phyloP scores from a whole-genome alignment of 208 protist genomes.

The Wallacemonas sp. region DNA sequence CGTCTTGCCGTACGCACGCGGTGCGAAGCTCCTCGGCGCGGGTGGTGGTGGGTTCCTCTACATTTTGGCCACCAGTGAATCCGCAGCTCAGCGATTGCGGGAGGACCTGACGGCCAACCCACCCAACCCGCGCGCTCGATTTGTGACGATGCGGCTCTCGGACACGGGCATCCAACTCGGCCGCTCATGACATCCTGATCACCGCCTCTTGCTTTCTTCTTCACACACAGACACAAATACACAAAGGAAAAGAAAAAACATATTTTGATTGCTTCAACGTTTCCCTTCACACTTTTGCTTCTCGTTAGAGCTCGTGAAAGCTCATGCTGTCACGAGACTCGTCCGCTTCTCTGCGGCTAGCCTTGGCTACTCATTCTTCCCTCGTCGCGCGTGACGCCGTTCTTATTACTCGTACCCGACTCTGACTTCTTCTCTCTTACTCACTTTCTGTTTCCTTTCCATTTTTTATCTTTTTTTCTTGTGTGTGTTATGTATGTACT shows the following conservation, averaged over 20 bases:
- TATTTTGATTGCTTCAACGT: too few species aligned
- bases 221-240: not conserved
- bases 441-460: not conserved
- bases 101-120: conserved; percentile 32
- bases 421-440: not conserved
- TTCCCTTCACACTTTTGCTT: too few species aligned
- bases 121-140: conserved; percentile 46
- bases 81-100: conserved; percentile 35
- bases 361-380: not conserved
- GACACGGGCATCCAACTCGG: conserved; percentile 39
- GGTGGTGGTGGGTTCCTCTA: conserved; percentile 73
- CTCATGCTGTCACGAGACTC: too few species aligned
- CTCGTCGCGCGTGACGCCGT: not conserved
- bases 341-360: too few species aligned
- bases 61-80: conserved; percentile 56
- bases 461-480: conserved; percentile 18
- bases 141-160: conserved; percentile 54
- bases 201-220: not conserved
- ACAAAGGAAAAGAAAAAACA: conserved; percentile 9
- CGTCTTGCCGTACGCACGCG: conserved; percentile 44
- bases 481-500: conserved; percentile 4
- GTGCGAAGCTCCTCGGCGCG: conserved; percentile 53
- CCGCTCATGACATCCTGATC: conserved; percentile 19
- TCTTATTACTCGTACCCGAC: not conserved
- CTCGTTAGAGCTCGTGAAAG: too few species aligned